Percentiles rank a stretch among this genome's conserved stretches.
Conservation (phyloP, 129 eudicot species). For the Scalesia atractyloides region DNA sequence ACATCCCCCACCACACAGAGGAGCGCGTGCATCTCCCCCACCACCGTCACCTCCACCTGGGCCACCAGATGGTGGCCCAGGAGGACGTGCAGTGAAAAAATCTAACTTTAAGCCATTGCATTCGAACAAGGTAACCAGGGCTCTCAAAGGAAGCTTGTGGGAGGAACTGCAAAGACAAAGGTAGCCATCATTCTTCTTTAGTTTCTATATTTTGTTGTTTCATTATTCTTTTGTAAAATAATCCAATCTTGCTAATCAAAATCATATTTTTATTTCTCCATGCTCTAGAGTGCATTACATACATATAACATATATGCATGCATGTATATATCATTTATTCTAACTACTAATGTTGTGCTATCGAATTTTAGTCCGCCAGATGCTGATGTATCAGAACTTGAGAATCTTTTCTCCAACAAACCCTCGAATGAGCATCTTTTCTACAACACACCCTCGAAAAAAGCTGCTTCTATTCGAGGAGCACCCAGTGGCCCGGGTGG, state of each 20-base stretch:
- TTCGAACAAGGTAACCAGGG: conserved; percentile 91
- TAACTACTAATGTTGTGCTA: conserved; percentile 25
- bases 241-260: background rate
- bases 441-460: conserved; percentile 62
- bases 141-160: conserved; percentile 87
- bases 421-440: conserved; percentile 81
- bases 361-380: conserved; percentile 57
- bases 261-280: background rate
- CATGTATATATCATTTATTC: background rate
- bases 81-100: conserved; percentile 57
- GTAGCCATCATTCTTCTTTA: conserved; percentile 30
- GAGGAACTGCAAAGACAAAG: conserved; percentile 73
- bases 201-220: background rate
- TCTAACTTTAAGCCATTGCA: conserved; percentile 76
- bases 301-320: no score
- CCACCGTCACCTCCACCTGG: conserved; percentile 67
- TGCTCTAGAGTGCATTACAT: no score
- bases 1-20: conserved; percentile 17
- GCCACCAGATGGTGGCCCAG: conserved; percentile 51
- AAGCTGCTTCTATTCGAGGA: conserved; percentile 34
- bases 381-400: conserved; percentile 75
- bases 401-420: conserved; percentile 75
- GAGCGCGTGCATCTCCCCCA: background rate
- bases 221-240: background rate
- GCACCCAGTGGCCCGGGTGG: no score